Conservation (phyloP, 2,329 filamentous ascomycete genomes). For the Scytalidium sp. region DNA sequence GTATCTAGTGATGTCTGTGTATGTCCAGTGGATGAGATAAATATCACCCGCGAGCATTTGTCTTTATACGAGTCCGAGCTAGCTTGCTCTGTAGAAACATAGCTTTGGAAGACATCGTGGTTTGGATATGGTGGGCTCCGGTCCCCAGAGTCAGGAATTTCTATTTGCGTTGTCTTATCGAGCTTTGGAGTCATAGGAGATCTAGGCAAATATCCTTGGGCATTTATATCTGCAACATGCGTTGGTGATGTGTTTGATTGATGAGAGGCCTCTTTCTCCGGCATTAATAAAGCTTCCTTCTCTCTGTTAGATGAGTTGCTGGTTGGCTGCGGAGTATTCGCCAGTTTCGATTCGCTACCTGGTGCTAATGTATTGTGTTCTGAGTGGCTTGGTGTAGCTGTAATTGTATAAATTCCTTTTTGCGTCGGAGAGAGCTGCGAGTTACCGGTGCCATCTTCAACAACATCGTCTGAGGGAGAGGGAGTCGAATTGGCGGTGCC, state of each 20-base stretch:
- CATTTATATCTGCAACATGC: background rate
- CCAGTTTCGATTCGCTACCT: too few relatives aligned
- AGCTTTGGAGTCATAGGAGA: background rate
- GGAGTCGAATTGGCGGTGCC: background rate
- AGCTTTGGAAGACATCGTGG: background rate
- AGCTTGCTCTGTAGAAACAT: background rate
- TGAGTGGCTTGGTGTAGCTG: too few relatives aligned
- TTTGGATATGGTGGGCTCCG: background rate
- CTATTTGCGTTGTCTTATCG: background rate
- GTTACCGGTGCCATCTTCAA: background rate
- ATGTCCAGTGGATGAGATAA: background rate
- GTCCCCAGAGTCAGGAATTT: background rate
- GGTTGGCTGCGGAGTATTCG: background rate
- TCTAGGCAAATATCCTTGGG: background rate
- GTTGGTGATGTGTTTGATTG: background rate
- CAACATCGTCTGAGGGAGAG: background rate
- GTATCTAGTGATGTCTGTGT: background rate
- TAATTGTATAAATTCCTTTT: too few relatives aligned
- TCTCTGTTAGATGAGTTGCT: background rate
- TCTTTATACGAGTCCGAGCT: background rate
- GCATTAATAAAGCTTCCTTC: background rate
- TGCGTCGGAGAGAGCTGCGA: too few relatives aligned
- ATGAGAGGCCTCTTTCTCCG: background rate
- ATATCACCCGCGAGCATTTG: background rate
- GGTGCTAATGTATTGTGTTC: too few relatives aligned